Conservation (phyloP, 2,329 filamentous ascomycete genomes). For the Pyrenophora teres region DNA sequence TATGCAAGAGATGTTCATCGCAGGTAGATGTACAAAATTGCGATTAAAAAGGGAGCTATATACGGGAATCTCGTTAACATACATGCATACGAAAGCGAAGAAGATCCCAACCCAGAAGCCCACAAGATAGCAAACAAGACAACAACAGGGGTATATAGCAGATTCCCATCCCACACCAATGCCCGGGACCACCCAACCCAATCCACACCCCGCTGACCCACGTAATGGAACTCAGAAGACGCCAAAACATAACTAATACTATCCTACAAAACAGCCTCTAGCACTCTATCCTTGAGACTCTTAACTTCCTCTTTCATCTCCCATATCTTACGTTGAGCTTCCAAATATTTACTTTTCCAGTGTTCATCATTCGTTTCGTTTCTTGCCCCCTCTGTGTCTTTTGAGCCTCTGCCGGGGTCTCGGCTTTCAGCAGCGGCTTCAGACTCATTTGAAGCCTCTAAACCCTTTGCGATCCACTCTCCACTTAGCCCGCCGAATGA, state of each 20-base stretch:
- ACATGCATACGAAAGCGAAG: background rate
- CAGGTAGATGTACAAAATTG: too few relatives aligned
- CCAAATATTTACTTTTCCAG: constrained; percentile 45
- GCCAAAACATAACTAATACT: background rate
- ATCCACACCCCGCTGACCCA: background rate
- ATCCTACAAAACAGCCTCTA: constrained; percentile 46
- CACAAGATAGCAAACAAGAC: constrained; percentile 10
- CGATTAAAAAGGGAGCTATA: background rate
- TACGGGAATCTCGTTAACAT: background rate
- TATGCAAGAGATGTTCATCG: too few relatives aligned
- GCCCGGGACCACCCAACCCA: constrained; percentile 9
- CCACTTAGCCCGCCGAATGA: constrained; percentile 50
- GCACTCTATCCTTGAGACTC: constrained; percentile 44
- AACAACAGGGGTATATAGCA: constrained; percentile 33
- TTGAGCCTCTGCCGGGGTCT: background rate
- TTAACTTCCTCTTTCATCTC: constrained; percentile 43
- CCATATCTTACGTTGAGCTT: constrained; percentile 42
- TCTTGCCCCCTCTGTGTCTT: constrained; percentile 16
- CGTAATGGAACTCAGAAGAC: background rate
- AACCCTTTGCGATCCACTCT: constrained; percentile 50
- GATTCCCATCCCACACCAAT: constrained; percentile 5
- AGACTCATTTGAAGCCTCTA: constrained; percentile 19
- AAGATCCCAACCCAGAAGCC: background rate
- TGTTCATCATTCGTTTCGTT: constrained; percentile 22
- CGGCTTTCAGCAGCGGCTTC: background rate